Percentiles rank a stretch among this genome's conserved stretches.
These are phyloP conservation scores for Peziza echinospora DNA, from an alignment of 495 filamentous ascomycete genomes.

Conservation along the genomic window DNA sequence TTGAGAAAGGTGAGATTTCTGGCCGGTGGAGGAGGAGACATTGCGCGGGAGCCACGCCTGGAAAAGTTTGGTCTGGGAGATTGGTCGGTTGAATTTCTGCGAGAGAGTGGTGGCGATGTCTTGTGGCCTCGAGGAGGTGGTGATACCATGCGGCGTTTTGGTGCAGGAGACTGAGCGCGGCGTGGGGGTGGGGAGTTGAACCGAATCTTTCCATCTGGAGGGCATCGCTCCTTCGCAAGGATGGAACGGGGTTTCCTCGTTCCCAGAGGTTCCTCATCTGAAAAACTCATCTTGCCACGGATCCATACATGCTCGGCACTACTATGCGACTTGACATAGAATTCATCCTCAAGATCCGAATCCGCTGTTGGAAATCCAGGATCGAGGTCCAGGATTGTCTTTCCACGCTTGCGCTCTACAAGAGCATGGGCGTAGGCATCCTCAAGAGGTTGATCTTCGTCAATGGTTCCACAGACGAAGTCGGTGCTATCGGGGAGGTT, in stretches of 20 bases:
- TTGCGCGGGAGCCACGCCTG: slow-evolving; percentile 5
- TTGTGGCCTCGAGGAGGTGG: slow-evolving; percentile 20
- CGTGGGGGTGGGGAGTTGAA: slow-evolving; percentile 9
- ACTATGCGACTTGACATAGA: slow-evolving; percentile 30
- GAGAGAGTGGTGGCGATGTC: not conserved
- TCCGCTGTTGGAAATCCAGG: slow-evolving; percentile 87
- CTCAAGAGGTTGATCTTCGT: slow-evolving; percentile 87
- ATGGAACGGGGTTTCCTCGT: not conserved
- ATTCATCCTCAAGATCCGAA: slow-evolving; percentile 42
- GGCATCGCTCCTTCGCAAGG: slow-evolving; percentile 11
- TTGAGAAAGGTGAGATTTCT: slow-evolving; percentile 36
- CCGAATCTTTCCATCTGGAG: slow-evolving; percentile 18
- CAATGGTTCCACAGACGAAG: slow-evolving; percentile 90
- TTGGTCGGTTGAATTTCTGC: slow-evolving; percentile 8
- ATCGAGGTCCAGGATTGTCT: slow-evolving; percentile 90
- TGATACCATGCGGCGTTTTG: slow-evolving; percentile 19
- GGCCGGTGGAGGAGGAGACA: slow-evolving; percentile 25
- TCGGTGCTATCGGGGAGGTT: slow-evolving; percentile 91
- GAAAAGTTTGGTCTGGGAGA: slow-evolving; percentile 27
- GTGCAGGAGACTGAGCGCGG: slow-evolving; percentile 27
- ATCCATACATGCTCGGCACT: slow-evolving; percentile 38
- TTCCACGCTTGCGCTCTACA: slow-evolving; percentile 57
- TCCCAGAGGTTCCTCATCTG: not conserved
- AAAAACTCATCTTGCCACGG: slow-evolving; percentile 26
- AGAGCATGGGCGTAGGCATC: slow-evolving; percentile 73